Evolutionary conservation across 2,329 filamentous ascomycete species (phyloP).

Genomic region (Xylariaceae sp.): DNA sequence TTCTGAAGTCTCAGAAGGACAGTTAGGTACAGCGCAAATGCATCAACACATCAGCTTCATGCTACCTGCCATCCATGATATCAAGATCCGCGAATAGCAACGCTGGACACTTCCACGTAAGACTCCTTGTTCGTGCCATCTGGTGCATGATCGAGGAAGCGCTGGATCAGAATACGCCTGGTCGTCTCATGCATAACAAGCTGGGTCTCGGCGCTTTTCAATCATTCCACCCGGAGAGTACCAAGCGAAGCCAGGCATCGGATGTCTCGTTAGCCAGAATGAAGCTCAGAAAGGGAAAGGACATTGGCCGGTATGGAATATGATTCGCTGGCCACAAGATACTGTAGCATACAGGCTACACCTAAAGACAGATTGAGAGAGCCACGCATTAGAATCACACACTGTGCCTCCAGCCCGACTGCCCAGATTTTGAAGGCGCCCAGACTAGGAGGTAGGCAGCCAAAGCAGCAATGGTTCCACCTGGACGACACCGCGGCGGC

Average conservation of each 20-base stretch:
- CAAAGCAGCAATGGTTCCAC: conserved; percentile 15
- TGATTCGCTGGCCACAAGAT: conserved; percentile 9
- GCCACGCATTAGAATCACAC: conserved; percentile 10
- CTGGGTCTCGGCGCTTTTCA: conserved; percentile 13
- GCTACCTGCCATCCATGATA: conserved; percentile 5
- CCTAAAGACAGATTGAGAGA: conserved; percentile 8
- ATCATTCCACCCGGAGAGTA: conserved; percentile 14
- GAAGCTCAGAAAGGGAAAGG: conserved; percentile 11
- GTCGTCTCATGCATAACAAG: conserved; percentile 15
- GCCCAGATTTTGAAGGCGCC: conserved; percentile 4
- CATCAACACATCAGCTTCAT: neutral
- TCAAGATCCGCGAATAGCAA: neutral
- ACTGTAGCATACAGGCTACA: conserved; percentile 21
- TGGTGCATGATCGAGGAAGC: conserved; percentile 11
- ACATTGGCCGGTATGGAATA: conserved; percentile 8
- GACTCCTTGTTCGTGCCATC: conserved; percentile 3
- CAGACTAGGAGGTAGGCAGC: too few species aligned
- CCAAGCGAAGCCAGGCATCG: conserved; percentile 20
- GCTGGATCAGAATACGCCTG: conserved; percentile 11
- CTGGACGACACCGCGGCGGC: conserved; percentile 15
- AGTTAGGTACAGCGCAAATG: neutral
- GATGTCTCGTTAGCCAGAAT: conserved; percentile 18
- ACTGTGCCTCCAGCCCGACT: conserved; percentile 16
- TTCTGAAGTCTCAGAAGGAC: neutral
- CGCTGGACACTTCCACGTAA: too few species aligned